phyloP scores from a whole-genome alignment of 2,329 filamentous ascomycete genomes.

The Paraphoma chrysanthemicola region DNA sequence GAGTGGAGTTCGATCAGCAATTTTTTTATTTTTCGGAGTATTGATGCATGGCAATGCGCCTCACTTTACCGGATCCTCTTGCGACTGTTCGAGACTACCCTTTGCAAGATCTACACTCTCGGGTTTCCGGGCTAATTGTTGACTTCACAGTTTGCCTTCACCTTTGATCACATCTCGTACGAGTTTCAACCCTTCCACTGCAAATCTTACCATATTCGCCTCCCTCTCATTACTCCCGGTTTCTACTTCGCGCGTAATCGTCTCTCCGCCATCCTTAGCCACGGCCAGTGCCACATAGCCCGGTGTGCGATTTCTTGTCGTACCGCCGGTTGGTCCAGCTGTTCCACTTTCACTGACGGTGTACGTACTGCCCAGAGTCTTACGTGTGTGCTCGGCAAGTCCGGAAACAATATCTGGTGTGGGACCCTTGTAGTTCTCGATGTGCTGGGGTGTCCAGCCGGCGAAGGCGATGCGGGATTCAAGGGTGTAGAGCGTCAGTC shows the following conservation, averaged over 20 bases:
- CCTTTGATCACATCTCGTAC: slow-evolving; percentile 63
- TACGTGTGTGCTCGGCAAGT: slow-evolving; percentile 63
- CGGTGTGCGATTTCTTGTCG: slow-evolving; percentile 63
- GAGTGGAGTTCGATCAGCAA: background rate
- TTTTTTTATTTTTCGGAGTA: background rate
- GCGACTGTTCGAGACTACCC: background rate
- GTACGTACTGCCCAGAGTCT: slow-evolving; percentile 64
- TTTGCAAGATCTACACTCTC: background rate
- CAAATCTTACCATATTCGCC: slow-evolving; percentile 70
- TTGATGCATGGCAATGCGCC: background rate
- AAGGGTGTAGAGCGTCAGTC: slow-evolving; percentile 68
- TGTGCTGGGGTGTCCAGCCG: slow-evolving; percentile 64
- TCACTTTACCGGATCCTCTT: background rate
- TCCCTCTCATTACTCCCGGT: slow-evolving; percentile 64
- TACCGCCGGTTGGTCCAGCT: slow-evolving; percentile 67
- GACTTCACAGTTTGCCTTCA: slow-evolving; percentile 46
- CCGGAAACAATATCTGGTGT: slow-evolving; percentile 64
- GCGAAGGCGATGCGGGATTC: slow-evolving; percentile 64
- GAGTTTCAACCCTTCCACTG: slow-evolving; percentile 62
- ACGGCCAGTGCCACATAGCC: slow-evolving; percentile 72
- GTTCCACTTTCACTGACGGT: slow-evolving; percentile 67
- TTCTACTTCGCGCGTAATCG: slow-evolving; percentile 61
- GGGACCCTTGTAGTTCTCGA: slow-evolving; percentile 65
- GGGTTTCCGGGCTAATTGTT: background rate
- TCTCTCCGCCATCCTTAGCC: slow-evolving; percentile 59